These are phyloP conservation scores for Paramecium octaurelia DNA, from an alignment of 73 alveolate species.

Conservation along the genomic window DNA sequence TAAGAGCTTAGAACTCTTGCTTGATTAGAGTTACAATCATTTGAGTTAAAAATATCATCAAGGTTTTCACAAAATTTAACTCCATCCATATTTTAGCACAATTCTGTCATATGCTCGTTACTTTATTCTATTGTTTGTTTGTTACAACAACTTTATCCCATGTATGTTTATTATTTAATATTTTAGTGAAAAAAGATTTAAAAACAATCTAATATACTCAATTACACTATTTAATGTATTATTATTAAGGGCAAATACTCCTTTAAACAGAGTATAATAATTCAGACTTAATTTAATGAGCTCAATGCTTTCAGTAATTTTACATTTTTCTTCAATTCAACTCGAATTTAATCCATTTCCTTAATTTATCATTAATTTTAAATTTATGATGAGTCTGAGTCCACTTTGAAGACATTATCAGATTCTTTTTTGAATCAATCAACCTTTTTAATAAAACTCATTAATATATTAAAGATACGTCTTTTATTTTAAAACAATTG, in stretches of 20 bases:
- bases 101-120: neutral
- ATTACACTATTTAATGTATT: neutral
- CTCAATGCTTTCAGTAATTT: neutral
- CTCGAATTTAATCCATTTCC: neutral
- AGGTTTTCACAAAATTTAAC: neutral
- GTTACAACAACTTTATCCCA: neutral
- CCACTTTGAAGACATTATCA: too few species aligned
- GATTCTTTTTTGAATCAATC: too few species aligned
- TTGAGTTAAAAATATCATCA: neutral
- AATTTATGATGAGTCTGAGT: neutral
- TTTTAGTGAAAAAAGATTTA: neutral
- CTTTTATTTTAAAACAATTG: too few species aligned
- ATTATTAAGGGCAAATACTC: neutral
- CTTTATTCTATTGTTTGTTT: neutral
- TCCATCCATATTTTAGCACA: neutral
- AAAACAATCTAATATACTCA: neutral
- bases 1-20: neutral
- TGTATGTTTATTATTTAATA: neutral
- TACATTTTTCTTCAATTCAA: neutral
- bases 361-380: neutral
- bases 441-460: too few species aligned
- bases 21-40: neutral
- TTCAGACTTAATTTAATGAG: neutral
- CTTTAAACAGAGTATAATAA: neutral
- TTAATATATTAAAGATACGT: too few species aligned